These are phyloP conservation scores for Phaeosphaeria sp. DNA, from an alignment of 2,329 filamentous ascomycete species.

Conservation along the genomic window DNA sequence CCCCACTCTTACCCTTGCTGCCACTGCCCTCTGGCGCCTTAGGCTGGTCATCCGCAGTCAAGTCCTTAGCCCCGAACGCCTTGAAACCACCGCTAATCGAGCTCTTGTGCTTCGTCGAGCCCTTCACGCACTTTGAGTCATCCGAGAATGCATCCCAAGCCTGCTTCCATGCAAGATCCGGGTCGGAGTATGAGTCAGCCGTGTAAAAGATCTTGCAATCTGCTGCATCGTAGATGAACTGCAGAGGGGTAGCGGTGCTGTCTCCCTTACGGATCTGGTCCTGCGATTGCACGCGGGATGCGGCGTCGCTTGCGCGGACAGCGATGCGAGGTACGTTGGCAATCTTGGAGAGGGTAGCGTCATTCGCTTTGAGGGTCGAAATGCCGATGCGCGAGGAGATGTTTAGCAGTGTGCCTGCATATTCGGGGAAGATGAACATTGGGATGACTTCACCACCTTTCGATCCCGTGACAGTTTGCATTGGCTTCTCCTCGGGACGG, in stretches of 20 bases:
- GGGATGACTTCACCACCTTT: slow-evolving; percentile 56
- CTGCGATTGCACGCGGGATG: slow-evolving; percentile 26
- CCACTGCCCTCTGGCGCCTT: slow-evolving; percentile 2
- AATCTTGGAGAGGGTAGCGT: slow-evolving; percentile 13
- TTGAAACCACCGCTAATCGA: slow-evolving; percentile 34
- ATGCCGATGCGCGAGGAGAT: slow-evolving; percentile 14
- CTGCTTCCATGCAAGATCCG: slow-evolving; percentile 58
- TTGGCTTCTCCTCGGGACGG: slow-evolving; percentile 58
- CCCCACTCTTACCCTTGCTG: not conserved
- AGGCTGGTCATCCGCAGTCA: slow-evolving; percentile 28
- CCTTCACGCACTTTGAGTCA: slow-evolving; percentile 30
- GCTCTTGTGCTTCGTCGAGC: slow-evolving; percentile 28
- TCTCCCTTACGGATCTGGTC: slow-evolving; percentile 38
- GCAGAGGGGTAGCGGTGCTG: slow-evolving; percentile 53
- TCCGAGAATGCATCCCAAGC: slow-evolving; percentile 31
- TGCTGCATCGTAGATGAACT: slow-evolving; percentile 66
- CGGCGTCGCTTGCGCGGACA: slow-evolving; percentile 20
- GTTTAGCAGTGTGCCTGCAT: slow-evolving; percentile 24
- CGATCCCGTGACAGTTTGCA: slow-evolving; percentile 67
- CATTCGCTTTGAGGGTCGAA: slow-evolving; percentile 8
- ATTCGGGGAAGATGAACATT: slow-evolving; percentile 20
- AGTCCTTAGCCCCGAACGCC: slow-evolving; percentile 26
- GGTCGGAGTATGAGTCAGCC: slow-evolving; percentile 56
- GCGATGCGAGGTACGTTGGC: slow-evolving; percentile 22
- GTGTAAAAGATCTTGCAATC: slow-evolving; percentile 69